Evolutionary conservation across 2,329 filamentous ascomycete genomes (phyloP), one percentile per base, ranked within the genome.

Genomic region (Sphaerostilbella broomeana): DNA sequence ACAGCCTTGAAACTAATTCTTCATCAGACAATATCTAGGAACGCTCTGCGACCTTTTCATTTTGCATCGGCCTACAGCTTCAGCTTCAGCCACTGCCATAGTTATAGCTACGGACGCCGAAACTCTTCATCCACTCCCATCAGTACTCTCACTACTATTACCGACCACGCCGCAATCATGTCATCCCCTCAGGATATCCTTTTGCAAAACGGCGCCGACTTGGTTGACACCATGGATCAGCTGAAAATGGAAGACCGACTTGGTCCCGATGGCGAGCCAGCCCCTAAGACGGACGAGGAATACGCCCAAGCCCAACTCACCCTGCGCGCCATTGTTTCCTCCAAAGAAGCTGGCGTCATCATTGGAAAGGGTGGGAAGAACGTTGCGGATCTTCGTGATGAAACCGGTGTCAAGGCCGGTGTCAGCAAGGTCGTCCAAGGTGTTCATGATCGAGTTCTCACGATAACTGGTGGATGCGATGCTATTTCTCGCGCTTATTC

Each of bases 291-390:
- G 43, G 92, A 98, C 54, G 89, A 97, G 62, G 92, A 98, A 65
- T 98, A 98, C 60, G 88, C 87, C 36, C 79, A 88, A 62, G 81
- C 89, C 37, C 86, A 94, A 66, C 75, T 98, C 56, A 98, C 92
- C 46, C 79, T 98, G 48, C 86, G 92, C 61, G 92, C 92, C 54
- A 95, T 98, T 61, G 92, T 98, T 51, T 95, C 92, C 22, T 95
- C 92, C 63, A 97, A 97, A 71, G 92, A 98, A 68, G 92, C 92
- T 44, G 92, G 92, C 59, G 88, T 98, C 56, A 97, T 98, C 65
- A 98, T 98, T 64, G 92, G 92, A 65, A 98, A 98, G 70, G 88
- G 84, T 42, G 92, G 92, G 60, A 95, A 97, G 75, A 97, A 98
- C 58, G 92, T 98, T 40, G 92, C 92, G 33, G 90, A 97, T 58